These are phyloP conservation scores for Pyropia yezoensis DNA, from an alignment of 23 red algal species.

Conservation along the genomic window DNA sequence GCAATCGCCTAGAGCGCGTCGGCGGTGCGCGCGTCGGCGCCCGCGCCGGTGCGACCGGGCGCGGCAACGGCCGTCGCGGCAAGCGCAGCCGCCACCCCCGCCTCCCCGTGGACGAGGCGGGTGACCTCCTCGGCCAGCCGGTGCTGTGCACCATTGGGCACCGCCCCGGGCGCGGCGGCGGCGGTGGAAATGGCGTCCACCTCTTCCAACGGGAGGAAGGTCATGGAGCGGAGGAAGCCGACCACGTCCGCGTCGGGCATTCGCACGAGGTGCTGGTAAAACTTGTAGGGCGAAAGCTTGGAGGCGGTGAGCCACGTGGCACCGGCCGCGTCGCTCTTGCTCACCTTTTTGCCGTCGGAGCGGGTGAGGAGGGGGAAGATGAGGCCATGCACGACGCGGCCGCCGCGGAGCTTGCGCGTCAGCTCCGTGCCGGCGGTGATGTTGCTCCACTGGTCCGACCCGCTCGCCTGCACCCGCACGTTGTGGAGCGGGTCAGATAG, in stretches of 20 bases:
- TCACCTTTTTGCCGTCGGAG: constrained; percentile 83
- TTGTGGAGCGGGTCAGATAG: constrained; percentile 22
- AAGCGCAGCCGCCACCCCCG: constrained; percentile 50
- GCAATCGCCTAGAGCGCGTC: constrained; percentile 60
- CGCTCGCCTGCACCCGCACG: constrained; percentile 70
- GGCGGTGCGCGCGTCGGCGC: constrained; percentile 16
- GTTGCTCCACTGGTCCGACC: constrained; percentile 97
- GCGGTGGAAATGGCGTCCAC: constrained; percentile 45
- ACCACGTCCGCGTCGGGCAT: constrained; percentile 72
- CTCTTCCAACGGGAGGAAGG: constrained; percentile 74
- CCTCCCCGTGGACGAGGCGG: constrained; percentile 82
- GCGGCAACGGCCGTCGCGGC: constrained; percentile 69
- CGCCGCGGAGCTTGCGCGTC: constrained; percentile 59
- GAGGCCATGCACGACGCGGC: constrained; percentile 46
- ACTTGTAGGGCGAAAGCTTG: constrained; percentile 88
- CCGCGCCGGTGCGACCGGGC: constrained; percentile 48
- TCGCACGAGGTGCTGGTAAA: constrained; percentile 83
- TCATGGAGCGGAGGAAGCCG: constrained; percentile 55
- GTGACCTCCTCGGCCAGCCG: constrained; percentile 84
- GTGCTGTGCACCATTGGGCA: constrained; percentile 68
- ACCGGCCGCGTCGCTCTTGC: constrained; percentile 76
- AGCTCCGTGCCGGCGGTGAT: constrained; percentile 87
- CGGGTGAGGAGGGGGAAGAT: constrained; percentile 90
- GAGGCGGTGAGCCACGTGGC: constrained; percentile 77
- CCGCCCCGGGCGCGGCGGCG: constrained; percentile 34